Base-by-base conservation (phyloP, 2,329 filamentous ascomycete species). In the Biscogniauxia mediterranea region DNA sequence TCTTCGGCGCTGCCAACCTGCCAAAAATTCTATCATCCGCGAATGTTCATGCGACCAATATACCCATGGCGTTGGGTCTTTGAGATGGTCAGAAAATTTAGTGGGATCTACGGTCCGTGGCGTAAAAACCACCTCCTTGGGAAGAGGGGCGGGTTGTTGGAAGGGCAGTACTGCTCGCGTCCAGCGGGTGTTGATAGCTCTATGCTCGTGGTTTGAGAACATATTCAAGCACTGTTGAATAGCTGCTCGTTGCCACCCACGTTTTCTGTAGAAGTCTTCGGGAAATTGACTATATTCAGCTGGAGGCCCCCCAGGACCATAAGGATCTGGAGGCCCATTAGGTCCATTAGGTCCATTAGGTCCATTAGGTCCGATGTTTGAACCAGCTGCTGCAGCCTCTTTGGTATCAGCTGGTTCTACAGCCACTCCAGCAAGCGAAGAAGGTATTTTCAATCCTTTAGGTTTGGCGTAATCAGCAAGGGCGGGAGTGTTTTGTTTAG, bases 211-310 rank as follows among this genome's bases (percentile, higher is more conserved):
- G 58, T 68, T 77, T 28, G 71, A 69, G 54, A 81, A 75, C 13
- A 72, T 62, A 50, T 75, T 75, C 32, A 83, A 72, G 19, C 73
- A 74, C 28, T 76, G 74, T 64, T 83, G 79, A 21, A 83, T 69
- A 19, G 76, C 80, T 7, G 80, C 81, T 52, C 81, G 77, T 51
- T 77, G 74, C 58, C 73, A 74, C 1, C 80, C 81, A 11, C 79
- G 78, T 56, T 78, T 75, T 2, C 56, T 20, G 25, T 66, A 68
- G 54, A 32, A 32, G 7, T 8, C 7, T 32, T 32, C 28, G 11
- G 28, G 28, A 32, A 9, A 32, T 13, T 32, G 3, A 1, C 7
- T 32, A 32, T 32, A 32, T 8, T 9, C 11, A 9, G 3, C 2
- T 6, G 7, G 28, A 32, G 28, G 28, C 7, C 28, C 28, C 3